Conservation (phyloP, 139 green algal genomes). For the Chlamydomonas sphaeroides region DNA sequence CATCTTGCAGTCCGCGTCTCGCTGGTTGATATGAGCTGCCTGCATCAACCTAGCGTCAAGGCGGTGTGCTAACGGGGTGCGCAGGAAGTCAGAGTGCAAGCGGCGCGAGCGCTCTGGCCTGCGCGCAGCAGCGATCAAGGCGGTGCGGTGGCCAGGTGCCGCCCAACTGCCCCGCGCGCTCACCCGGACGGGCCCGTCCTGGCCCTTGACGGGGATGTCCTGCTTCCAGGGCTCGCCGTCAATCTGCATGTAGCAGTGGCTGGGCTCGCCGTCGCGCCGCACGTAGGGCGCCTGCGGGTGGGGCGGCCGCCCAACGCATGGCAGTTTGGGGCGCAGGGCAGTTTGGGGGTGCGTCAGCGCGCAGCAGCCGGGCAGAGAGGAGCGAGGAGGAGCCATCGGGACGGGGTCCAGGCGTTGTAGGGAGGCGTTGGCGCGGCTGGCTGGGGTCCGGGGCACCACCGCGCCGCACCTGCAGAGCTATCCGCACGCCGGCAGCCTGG, state of each 20-base stretch:
- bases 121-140: too few species aligned
- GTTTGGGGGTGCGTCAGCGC: too few species aligned
- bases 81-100: too few species aligned
- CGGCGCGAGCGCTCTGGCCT: too few species aligned
- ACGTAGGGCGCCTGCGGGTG: conserved; percentile 50
- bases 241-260: conserved; percentile 78
- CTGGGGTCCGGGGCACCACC: too few species aligned
- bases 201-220: conserved; percentile 60
- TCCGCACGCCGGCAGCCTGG: conserved; percentile 69
- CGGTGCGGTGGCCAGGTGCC: background rate
- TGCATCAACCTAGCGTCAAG: too few species aligned
- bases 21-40: background rate
- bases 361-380: too few species aligned
- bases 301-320: background rate
- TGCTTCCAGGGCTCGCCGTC: conserved; percentile 91
- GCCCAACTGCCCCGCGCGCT: background rate
- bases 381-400: too few species aligned
- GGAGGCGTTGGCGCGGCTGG: too few species aligned
- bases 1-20: background rate
- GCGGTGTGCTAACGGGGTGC: too few species aligned
- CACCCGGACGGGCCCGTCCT: conserved; percentile 46
- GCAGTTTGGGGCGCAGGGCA: too few species aligned
- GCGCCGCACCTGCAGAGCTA: conserved; percentile 45
- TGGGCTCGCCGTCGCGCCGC: conserved; percentile 38
- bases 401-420: too few species aligned